Evolutionary conservation across 2,329 filamentous ascomycete species (phyloP).

Genomic region (Talaromyces amestolkiae): DNA sequence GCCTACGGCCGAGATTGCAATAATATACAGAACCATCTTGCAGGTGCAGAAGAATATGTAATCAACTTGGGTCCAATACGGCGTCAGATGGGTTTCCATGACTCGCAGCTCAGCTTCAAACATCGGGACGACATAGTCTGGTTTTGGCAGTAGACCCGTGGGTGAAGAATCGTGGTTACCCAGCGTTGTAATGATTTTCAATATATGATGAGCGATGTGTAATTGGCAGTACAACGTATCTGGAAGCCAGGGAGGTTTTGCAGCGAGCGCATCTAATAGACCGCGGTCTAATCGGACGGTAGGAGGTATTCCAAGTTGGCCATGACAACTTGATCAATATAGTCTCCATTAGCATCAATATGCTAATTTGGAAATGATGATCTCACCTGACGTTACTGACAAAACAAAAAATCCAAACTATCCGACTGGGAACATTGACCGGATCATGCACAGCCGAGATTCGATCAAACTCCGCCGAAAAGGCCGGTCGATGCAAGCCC

Average conservation of each 20-base stretch:
- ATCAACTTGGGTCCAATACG: conserved; percentile 15
- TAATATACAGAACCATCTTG: conserved; percentile 15
- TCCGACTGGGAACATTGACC: conserved; percentile 7
- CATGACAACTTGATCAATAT: conserved; percentile 5
- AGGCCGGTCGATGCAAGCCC: conserved; percentile 16
- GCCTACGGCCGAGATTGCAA: conserved; percentile 12
- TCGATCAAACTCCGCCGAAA: conserved; percentile 14
- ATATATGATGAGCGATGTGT: conserved; percentile 12
- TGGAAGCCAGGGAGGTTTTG: conserved; percentile 19
- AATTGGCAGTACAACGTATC: conserved; percentile 19
- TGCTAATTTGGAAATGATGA: not conserved
- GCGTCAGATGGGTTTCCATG: conserved; percentile 11
- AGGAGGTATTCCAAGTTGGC: conserved; percentile 19
- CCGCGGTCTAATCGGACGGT: conserved; percentile 19
- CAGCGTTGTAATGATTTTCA: conserved; percentile 13
- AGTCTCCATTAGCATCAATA: not conserved
- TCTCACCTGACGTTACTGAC: conserved; percentile 18
- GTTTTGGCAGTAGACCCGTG: not conserved
- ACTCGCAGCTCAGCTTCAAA: conserved; percentile 15
- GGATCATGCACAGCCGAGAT: not conserved
- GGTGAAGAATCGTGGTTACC: conserved; percentile 1
- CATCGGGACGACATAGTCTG: not conserved
- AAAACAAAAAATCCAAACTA: conserved; percentile 19
- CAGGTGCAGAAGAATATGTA: conserved; percentile 15
- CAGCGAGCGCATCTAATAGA: conserved; percentile 13